phyloP scores from a whole-genome alignment of 352 stramenopile species.

The Pythium rishiriense region DNA sequence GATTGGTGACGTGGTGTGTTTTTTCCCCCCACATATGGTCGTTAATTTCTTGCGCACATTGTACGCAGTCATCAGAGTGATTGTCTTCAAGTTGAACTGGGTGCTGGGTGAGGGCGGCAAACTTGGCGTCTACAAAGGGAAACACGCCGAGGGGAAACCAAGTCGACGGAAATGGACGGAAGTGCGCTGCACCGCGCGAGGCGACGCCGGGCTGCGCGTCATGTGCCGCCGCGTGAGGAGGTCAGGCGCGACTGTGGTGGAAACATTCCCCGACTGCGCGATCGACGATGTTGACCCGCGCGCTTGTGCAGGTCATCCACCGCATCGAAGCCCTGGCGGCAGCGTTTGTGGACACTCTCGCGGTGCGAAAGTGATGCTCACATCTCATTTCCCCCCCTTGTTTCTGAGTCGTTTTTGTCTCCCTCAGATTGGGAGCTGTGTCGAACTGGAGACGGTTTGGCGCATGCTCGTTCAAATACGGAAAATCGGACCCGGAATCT shows the following conservation, averaged over 20 bases:
- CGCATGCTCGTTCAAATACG: neutral
- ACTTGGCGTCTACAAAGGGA: conserved; percentile 13
- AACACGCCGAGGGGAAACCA: neutral
- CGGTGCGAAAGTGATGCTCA: conserved; percentile 1
- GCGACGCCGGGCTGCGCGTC: neutral
- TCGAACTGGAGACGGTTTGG: conserved; percentile 62
- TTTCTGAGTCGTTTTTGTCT: neutral
- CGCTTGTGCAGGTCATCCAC: conserved; percentile 40
- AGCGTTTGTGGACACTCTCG: conserved; percentile 50
- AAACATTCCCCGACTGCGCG: neutral
- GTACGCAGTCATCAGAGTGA: conserved; percentile 27
- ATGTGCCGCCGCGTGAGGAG: conserved; percentile 41
- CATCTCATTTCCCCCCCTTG: neutral
- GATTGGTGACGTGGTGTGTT: conserved; percentile 8
- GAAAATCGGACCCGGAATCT: neutral
- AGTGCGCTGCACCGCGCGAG: conserved; percentile 7
- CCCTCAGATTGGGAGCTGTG: conserved; percentile 42
- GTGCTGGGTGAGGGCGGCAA: conserved; percentile 21
- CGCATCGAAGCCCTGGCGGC: conserved; percentile 58
- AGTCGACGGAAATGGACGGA: neutral
- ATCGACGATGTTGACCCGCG: neutral
- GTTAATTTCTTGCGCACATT: conserved; percentile 32
- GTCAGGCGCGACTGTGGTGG: conserved; percentile 19
- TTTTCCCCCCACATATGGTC: conserved; percentile 2
- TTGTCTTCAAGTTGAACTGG: conserved; percentile 44